Base-by-base conservation (phyloP, 306 rosid species). In the Astragalus glycyphyllos region DNA sequence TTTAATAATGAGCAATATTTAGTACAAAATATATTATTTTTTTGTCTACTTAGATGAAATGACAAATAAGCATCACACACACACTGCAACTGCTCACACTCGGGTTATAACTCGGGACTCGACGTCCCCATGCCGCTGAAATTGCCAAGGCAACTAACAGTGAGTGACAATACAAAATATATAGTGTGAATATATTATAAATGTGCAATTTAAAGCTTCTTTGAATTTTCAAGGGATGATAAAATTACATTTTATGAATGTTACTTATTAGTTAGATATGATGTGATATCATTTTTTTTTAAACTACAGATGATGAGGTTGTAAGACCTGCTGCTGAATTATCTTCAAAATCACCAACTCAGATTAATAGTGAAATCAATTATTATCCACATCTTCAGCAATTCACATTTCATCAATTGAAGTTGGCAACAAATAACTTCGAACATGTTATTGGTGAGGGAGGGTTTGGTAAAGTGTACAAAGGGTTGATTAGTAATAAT, bases 381-480 rank as follows among this genome's bases (percentile, higher is more conserved):
- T 1, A 15, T 47, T 61, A 87, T 68, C 45, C 85, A 3, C 68
- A 86, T 48, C 87, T 89, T 14, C 69, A 72, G 37, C 84, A 57
- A 4, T 88, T 86, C 69, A 32, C 69, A 56, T 84, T 69, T 51
- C 31, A 66, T 17, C 85, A 88, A 68, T 87, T 90, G 5, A 83
- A 60, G 72, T 47, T 69, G 13, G 86, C 84, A 16, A 75, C 96
- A 14, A 50, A 67, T n/a, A 79, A 75, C 13, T 90, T 90, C 5
- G 83, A 74, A 68, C 51, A 60, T 73, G 72, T 81, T 53, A 76
- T 84, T 58, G 94, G 94, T 0, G 82, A 81, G 11, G 90, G 90
- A 0, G 92, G 94, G 0, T 86, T 86, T 73, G 94, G 97, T 12
- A 32, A 73, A 1, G 94, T 88, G 1, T 86, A 10, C 47, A 90